Percentiles rank a stretch among this genome's conserved stretches.
phyloP scores from a whole-genome alignment of 345 rosid genomes.

The Schrenkiella parvula region DNA sequence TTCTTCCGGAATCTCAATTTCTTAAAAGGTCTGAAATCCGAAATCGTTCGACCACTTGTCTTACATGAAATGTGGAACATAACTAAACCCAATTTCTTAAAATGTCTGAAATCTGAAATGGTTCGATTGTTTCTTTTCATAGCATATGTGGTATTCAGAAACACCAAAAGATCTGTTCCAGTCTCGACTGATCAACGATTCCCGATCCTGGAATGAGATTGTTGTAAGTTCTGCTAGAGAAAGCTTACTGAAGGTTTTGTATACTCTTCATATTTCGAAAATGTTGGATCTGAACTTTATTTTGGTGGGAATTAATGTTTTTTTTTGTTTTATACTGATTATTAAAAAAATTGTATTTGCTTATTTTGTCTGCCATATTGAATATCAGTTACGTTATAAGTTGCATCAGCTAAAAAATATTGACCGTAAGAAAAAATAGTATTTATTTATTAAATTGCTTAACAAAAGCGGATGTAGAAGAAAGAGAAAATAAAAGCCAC shows the following conservation, averaged over 20 bases:
- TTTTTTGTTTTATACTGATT: not conserved
- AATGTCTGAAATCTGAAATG: constrained; percentile 18
- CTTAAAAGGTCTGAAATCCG: constrained; percentile 34
- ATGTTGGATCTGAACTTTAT: constrained; percentile 2
- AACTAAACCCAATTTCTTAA: constrained; percentile 51
- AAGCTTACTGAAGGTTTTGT: constrained; percentile 13
- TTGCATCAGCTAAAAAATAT: not conserved
- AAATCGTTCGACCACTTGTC: not conserved
- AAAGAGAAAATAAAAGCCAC: constrained; percentile 10
- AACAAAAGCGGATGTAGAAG: not conserved
- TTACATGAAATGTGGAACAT: not conserved
- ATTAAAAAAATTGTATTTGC: not conserved
- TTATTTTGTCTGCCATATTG: not conserved
- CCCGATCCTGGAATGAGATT: not conserved
- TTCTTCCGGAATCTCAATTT: constrained; percentile 53
- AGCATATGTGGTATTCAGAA: not conserved
- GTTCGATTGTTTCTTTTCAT: not conserved
- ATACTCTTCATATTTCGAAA: not conserved
- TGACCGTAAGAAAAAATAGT: not conserved
- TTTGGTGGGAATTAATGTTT: not conserved
- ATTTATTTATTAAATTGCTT: not conserved
- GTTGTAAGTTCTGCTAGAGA: constrained; percentile 6
- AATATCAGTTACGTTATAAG: not conserved
- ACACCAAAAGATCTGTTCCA: constrained; percentile 1
- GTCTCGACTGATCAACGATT: not conserved